phyloP scores from a whole-genome alignment of 2,329 filamentous ascomycete genomes.

The Trichoderma gracile region DNA sequence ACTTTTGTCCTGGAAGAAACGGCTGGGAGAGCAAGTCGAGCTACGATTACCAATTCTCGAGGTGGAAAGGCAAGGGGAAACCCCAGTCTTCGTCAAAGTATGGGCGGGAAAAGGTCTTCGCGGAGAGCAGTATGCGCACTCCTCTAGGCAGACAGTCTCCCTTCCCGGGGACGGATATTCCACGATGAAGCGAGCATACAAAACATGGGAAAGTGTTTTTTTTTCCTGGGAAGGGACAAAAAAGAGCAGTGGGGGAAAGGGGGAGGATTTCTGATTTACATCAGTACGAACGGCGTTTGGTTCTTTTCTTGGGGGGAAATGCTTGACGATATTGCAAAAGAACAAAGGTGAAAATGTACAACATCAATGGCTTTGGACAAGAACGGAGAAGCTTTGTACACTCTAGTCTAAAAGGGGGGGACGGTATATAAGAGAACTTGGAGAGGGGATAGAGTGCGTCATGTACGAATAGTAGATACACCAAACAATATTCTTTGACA shows the following conservation, averaged over 20 bases:
- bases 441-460: too few species aligned
- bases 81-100: neutral
- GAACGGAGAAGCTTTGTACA: neutral
- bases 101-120: neutral
- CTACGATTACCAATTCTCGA: too few species aligned
- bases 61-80: too few species aligned
- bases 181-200: too few species aligned
- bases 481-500: too few species aligned
- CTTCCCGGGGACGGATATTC: too few species aligned
- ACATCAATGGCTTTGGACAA: neutral
- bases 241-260: neutral
- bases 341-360: constrained; percentile 1
- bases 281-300: neutral
- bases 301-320: too few species aligned
- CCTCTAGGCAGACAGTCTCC: too few species aligned
- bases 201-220: neutral
- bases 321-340: neutral
- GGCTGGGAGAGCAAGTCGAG: too few species aligned
- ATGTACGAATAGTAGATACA: constrained; percentile 12
- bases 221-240: neutral
- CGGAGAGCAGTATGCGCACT: too few species aligned
- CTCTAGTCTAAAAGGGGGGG: too few species aligned
- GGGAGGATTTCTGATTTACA: neutral
- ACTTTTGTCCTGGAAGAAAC: neutral
- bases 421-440: too few species aligned